Conservation (phyloP, 176 grass and related monocot genomes). For the Alopecurus myosuroides region DNA sequence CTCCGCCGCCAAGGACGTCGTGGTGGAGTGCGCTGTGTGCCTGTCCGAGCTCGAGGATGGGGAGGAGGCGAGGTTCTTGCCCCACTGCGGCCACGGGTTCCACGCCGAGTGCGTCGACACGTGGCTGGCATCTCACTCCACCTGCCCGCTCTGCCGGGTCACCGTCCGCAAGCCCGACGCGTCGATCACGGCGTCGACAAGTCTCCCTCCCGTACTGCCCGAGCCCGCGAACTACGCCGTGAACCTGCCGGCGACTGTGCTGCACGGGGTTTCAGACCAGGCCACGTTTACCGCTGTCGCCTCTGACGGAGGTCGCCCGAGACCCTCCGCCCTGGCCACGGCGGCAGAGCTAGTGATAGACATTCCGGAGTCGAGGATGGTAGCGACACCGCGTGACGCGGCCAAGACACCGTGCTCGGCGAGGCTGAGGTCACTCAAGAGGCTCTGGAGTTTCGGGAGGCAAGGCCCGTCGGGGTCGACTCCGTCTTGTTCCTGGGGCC, state of each 20-base stretch:
- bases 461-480: not conserved
- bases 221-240: constrained; percentile 41
- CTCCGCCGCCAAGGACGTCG: not conserved
- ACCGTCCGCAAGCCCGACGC: constrained; percentile 34
- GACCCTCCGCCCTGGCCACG: constrained; percentile 9
- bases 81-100: constrained; percentile 59
- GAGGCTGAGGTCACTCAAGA: constrained; percentile 19
- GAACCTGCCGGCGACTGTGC: constrained; percentile 49
- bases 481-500: not conserved
- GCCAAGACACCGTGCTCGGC: constrained; percentile 12
- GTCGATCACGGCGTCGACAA: not conserved
- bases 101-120: constrained; percentile 52
- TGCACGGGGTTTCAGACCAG: constrained; percentile 3
- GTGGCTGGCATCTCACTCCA: constrained; percentile 47
- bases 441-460: constrained; percentile 37
- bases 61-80: constrained; percentile 39
- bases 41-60: constrained; percentile 62
- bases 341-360: constrained; percentile 44
- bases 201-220: constrained; percentile 25
- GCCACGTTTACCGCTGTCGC: not conserved
- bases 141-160: constrained; percentile 69
- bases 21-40: constrained; percentile 55
- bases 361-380: constrained; percentile 38
- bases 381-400: constrained; percentile 10
- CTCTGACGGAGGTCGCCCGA: not conserved